Base-by-base conservation (phyloP, 1,139 yeast species). In the Tardiomyces depauwii region DNA sequence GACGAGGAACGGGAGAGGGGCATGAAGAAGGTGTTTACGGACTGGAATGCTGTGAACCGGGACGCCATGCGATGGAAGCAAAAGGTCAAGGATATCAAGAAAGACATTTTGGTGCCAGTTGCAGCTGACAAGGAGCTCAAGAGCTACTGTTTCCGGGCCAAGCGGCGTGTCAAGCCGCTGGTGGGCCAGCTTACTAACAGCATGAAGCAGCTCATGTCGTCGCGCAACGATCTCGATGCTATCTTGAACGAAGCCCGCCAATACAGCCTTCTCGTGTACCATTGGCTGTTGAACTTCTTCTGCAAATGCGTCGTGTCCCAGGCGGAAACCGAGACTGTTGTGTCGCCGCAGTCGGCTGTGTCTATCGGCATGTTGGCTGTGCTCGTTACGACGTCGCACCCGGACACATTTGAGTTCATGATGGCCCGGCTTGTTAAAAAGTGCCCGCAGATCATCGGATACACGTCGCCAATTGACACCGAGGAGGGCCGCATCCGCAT, bases 251-350 rank as follows among this genome's bases (percentile, higher is more conserved):
- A 73, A 27, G 74, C 83, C 0, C 67, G 70, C 45, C 47, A 54
- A 18, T 45, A 52, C 1, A 64, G 73, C 47, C 72, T 71, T 1
- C 59, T 82, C 14, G 82, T 80, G 0, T 82, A 69, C 57, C 64
- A 73, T 39, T 89, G 95, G 88, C 72, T 82, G 13, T 65, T 88
- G 36, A 91, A 91, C 59, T 83, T 82, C 57, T 74, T 83, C 36
- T 83, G 96, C 9, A 91, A 91, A 59, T 84, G 93, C 1, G 67
- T 88, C 1, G 85, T 91, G 1, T 79, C 84, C 39, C 98, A 93
- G 65, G 94, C 96, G 1, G 97, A 88, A 63, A 78, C 95, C 0
- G 98, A 91, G 63, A 89, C 87, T 12, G 74, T 84, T 5, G 95
- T 85, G 0, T 77, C 82, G 50, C 80, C 94, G 1, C 76, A 78